Evolutionary conservation across 73 alveolate species (phyloP).

Genomic region (Effrenium voratum): DNA sequence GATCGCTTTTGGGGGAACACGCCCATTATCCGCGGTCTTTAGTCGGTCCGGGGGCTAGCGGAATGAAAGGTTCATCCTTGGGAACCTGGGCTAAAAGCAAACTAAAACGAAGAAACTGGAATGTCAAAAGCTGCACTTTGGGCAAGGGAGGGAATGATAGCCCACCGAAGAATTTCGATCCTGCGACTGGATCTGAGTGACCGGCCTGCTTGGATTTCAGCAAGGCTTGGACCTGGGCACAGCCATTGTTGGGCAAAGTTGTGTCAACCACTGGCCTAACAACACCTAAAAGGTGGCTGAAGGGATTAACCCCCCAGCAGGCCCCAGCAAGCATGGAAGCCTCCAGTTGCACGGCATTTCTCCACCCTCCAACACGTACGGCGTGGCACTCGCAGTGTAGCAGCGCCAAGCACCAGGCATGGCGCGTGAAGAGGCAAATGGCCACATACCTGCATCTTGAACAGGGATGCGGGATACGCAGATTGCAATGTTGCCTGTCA

Average conservation of each 20-base stretch:
- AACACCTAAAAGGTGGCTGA: no score
- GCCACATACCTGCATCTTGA: conserved; percentile 31
- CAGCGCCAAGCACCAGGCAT: not conserved
- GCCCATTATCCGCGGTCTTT: no score
- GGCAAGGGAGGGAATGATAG: no score
- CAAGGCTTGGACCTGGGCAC: conserved; percentile 55
- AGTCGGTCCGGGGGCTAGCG: no score
- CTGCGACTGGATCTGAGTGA: not conserved
- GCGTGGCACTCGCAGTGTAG: not conserved
- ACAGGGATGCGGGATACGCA: not conserved
- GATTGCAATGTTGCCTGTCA: no score
- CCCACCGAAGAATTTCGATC: no score
- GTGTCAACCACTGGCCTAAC: no score
- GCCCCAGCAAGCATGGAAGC: not conserved
- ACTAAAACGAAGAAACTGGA: not conserved
- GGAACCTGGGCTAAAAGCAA: no score
- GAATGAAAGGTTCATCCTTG: no score
- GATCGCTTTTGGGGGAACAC: no score
- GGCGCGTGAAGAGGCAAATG: conserved; percentile 54
- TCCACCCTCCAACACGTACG: not conserved
- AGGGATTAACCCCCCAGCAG: no score
- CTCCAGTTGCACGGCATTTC: not conserved
- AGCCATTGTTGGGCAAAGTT: no score
- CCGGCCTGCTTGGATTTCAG: conserved; percentile 45
- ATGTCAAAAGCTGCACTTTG: not conserved